These are phyloP conservation scores for Cucumis sativus DNA, from an alignment of 306 rosid genomes.

Conservation along the genomic window DNA sequence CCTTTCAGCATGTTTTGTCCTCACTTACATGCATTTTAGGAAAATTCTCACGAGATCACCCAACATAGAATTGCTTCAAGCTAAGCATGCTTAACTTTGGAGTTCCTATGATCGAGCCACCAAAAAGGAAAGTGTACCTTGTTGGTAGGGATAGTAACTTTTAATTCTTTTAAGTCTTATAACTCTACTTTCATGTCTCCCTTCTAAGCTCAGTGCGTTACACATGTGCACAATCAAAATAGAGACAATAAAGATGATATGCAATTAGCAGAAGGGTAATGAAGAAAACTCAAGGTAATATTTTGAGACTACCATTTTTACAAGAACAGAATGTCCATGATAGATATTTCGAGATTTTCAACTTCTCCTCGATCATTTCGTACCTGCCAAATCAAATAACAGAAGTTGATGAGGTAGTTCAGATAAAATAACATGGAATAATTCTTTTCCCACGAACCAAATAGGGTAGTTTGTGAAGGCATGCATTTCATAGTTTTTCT, in stretches of 20 bases:
- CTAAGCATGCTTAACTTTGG: no score
- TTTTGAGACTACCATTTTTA: slow-evolving; percentile 20
- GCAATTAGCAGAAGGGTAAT: not conserved
- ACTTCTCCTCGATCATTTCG: slow-evolving; percentile 69
- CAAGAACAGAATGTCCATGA: slow-evolving; percentile 96
- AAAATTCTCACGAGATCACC: no score
- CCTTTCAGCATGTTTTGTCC: no score
- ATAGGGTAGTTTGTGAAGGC: slow-evolving; percentile 90
- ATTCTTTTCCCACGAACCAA: slow-evolving; percentile 36
- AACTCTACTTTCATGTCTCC: no score
- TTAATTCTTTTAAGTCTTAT: no score
- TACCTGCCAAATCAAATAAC: slow-evolving; percentile 42
- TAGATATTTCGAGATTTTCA: slow-evolving; percentile 59
- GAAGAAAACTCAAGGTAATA: not conserved
- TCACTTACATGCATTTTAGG: no score
- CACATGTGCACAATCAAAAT: not conserved
- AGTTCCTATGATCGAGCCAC: no score
- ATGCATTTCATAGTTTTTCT: slow-evolving; percentile 75
- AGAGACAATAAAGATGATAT: not conserved
- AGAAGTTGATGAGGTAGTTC: slow-evolving; percentile 2
- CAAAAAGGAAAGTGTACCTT: no score
- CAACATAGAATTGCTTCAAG: no score
- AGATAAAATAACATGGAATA: not conserved
- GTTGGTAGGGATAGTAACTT: no score
- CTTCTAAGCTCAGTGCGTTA: no score